A percentile compares a stretch with the other conserved stretches of the same genome.
Evolutionary conservation across 176 grass and related monocot genomes (phyloP).

Genomic region (Triticum monococcum): DNA sequence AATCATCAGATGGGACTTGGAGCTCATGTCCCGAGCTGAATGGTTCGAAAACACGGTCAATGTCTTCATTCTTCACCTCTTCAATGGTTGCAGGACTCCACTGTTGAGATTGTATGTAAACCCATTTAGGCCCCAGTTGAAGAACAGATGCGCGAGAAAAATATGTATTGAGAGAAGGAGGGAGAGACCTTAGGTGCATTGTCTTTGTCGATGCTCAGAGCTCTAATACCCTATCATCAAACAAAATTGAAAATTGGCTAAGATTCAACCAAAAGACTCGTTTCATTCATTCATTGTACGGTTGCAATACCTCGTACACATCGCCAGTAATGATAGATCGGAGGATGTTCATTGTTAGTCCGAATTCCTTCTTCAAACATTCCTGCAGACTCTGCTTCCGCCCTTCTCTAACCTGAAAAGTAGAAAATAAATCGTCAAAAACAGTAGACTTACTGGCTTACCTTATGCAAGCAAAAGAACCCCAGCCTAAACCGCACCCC

Average conservation of each 20-base stretch:
- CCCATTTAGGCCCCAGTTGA: neutral
- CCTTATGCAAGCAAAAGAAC: neutral
- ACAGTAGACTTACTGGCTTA: neutral
- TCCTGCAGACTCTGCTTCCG: constrained; percentile 76
- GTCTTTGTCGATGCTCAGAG: constrained; percentile 89
- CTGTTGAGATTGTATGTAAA: constrained; percentile 36
- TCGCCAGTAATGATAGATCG: constrained; percentile 68
- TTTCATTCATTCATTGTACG: neutral
- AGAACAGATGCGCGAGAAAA: neutral
- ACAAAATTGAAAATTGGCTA: constrained; percentile 19
- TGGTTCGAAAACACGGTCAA: constrained; percentile 62
- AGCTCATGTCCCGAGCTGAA: constrained; percentile 77
- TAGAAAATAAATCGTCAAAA: neutral
- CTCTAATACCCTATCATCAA: constrained; percentile 77
- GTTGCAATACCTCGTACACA: constrained; percentile 69
- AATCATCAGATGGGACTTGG: constrained; percentile 58
- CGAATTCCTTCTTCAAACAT: constrained; percentile 93
- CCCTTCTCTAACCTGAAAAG: constrained; percentile 67
- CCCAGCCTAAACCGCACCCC: neutral
- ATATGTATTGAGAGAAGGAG: neutral
- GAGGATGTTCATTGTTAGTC: constrained; percentile 86
- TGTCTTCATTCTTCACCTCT: constrained; percentile 62
- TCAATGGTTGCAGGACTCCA: constrained; percentile 68
- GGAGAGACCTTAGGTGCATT: constrained; percentile 62
- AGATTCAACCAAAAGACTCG: neutral